Base-by-base conservation (phyloP, 2,329 filamentous ascomycete species). In the Aspergillus intermedius region DNA sequence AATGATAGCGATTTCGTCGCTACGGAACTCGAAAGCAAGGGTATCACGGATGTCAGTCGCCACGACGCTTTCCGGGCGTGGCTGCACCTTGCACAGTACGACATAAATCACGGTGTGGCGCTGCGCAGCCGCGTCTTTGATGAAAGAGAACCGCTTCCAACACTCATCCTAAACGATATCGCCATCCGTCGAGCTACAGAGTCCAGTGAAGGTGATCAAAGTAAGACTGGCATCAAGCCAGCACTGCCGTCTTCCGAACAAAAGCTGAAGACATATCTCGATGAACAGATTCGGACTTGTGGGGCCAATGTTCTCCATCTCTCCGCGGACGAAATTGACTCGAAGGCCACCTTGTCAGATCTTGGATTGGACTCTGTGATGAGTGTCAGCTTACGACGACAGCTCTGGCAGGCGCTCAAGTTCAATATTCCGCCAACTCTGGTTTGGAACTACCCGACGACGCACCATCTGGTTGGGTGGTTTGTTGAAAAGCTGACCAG, bases 21-120 rank as follows among this genome's bases (percentile, higher is more conserved):
- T n/a, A 61, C 65, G 0, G 74, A 76, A 53, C 55, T 76, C 4
- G 56, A 65, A 15, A 62, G 54, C 47, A 72, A 69, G 50, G 73
- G 72, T 3, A 70, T 76, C 44, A 73, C 70, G 1, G 68, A 69
- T 42, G 63, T 76, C 42, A 69, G 63, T 0, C 51, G 56, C 8
- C 62, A 72, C 1, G 73, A 75, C 46, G 73, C 60, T 0, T 74
- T 75, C 55, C 59, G 56, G 3, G 73, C 73, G 3, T 75, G 73
- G 71, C 55, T 65, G 28, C 58, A 72, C 47, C 37, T 72, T 4
- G 55, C 54, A 10, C 58, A 59, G 10, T 64, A 65, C 47, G 60
- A 73, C 41, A 59, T 66, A 4, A 65, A 66, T n/a, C 66, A 72
- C 30, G 70, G 57, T 2, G 69, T 73, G 3, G 66, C 75, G 0